Percentiles rank a stretch among this genome's conserved stretches.
Conservation (phyloP, 2,329 filamentous ascomycete genomes). For the Diaporthe citri region DNA sequence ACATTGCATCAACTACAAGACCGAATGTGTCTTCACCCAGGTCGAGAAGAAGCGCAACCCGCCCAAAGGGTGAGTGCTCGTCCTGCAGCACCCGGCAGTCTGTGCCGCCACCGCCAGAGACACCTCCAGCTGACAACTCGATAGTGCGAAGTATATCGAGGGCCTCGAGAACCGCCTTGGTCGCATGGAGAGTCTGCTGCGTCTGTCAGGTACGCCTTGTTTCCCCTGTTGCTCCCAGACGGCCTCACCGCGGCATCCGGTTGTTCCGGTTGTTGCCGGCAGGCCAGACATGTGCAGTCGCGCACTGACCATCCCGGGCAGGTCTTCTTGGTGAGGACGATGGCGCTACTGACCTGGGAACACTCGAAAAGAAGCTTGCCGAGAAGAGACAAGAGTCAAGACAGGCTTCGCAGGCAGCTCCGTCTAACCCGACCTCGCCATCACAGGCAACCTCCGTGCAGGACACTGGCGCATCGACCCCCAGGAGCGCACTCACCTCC, state of each 20-base stretch:
- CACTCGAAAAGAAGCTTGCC: slow-evolving; percentile 81
- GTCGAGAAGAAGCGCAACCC: slow-evolving; percentile 99
- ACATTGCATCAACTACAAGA: slow-evolving; percentile 98
- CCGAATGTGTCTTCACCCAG: slow-evolving; percentile 95
- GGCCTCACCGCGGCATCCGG: slow-evolving; percentile 5
- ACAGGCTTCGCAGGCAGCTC: slow-evolving; percentile 60
- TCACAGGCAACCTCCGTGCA: slow-evolving; percentile 59
- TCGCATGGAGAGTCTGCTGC: slow-evolving; percentile 94
- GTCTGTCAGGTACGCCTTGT: slow-evolving; percentile 75
- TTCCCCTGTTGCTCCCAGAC: not conserved
- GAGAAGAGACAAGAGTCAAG: slow-evolving; percentile 68
- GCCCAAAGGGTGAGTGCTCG: slow-evolving; percentile 83
- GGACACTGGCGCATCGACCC: slow-evolving; percentile 59
- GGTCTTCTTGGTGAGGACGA: slow-evolving; percentile 88
- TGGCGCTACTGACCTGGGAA: slow-evolving; percentile 87
- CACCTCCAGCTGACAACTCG: slow-evolving; percentile 26
- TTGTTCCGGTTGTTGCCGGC: slow-evolving; percentile 14
- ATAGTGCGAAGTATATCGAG: slow-evolving; percentile 96
- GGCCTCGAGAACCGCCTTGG: slow-evolving; percentile 93
- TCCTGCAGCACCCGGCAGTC: not conserved
- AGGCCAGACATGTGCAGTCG: slow-evolving; percentile 45
- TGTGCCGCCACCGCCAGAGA: not conserved
- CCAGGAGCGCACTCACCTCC: slow-evolving; percentile 68
- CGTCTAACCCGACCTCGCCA: slow-evolving; percentile 65
- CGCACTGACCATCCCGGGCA: slow-evolving; percentile 45